Evolutionary conservation across 2,329 filamentous ascomycete species (phyloP).

Genomic region (Verticillium dahliae): DNA sequence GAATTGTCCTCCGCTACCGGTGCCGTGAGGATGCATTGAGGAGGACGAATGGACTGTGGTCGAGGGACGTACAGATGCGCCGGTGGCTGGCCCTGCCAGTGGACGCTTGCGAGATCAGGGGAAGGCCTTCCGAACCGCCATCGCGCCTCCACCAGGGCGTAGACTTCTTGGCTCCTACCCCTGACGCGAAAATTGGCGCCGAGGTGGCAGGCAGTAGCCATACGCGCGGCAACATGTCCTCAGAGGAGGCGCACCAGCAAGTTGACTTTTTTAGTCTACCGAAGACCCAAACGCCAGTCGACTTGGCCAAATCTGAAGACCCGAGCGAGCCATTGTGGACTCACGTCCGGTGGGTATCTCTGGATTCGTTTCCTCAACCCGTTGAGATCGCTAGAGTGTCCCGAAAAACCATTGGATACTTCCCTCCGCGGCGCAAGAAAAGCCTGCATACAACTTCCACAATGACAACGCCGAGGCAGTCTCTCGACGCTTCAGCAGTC

Average conservation of each 20-base stretch:
- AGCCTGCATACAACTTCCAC: slow-evolving; percentile 61
- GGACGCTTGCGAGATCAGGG: slow-evolving; percentile 80
- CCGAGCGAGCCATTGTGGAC: slow-evolving; percentile 68
- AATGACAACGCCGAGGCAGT: slow-evolving; percentile 60
- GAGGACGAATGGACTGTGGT: slow-evolving; percentile 91
- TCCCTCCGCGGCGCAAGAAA: slow-evolving; percentile 86
- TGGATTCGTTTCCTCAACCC: slow-evolving; percentile 62
- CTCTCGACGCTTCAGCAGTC: slow-evolving; percentile 38
- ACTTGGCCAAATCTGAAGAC: slow-evolving; percentile 16
- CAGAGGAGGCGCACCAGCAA: slow-evolving; percentile 13
- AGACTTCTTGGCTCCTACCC: slow-evolving; percentile 46
- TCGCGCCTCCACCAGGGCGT: slow-evolving; percentile 32
- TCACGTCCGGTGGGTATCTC: slow-evolving; percentile 82
- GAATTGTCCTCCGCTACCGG: slow-evolving; percentile 83
- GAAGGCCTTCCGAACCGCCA: slow-evolving; percentile 57
- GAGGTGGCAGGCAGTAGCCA: neutral
- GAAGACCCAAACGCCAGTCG: neutral
- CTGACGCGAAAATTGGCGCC: slow-evolving; percentile 17
- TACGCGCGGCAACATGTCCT: neutral
- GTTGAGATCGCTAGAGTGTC: slow-evolving; percentile 84
- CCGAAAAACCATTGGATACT: slow-evolving; percentile 77
- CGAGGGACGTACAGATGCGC: slow-evolving; percentile 82
- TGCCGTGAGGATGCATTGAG: slow-evolving; percentile 78
- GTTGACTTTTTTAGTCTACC: slow-evolving; percentile 15
- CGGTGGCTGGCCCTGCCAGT: slow-evolving; percentile 80